Percentiles rank a stretch among this genome's conserved stretches.
phyloP scores from a whole-genome alignment of 345 rosid genomes.

The Eucalyptus cladocalyx region DNA sequence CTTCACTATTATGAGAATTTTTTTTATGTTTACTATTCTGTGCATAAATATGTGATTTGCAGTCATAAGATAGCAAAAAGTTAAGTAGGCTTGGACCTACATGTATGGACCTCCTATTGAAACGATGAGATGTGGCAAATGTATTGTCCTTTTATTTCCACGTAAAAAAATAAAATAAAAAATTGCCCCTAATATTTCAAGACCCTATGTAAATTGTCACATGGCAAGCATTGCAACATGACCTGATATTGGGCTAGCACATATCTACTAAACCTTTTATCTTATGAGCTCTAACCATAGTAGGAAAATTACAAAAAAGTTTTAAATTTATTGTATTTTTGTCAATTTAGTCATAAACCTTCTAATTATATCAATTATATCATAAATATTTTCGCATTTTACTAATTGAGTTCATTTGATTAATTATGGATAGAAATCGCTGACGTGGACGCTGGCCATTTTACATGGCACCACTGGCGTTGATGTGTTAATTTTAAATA shows the following conservation, averaged over 20 bases:
- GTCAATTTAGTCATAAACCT: no score
- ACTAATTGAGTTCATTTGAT: no score
- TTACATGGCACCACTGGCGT: accelerated
- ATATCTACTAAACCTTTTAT: no score
- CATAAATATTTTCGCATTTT: no score
- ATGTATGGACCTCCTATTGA: background rate
- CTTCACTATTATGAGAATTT: background rate
- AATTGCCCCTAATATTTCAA: no score
- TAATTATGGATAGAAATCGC: no score
- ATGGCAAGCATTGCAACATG: background rate
- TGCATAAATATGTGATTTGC: no score
- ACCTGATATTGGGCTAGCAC: background rate
- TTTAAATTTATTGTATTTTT: no score
- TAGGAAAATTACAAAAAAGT: no score
- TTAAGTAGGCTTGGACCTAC: background rate
- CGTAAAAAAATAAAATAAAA: background rate
- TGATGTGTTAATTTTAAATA: no score
- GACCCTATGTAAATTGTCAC: background rate
- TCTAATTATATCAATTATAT: no score
- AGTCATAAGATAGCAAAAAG: background rate
- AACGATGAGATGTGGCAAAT: background rate
- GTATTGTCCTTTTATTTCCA: background rate
- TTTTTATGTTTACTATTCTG: background rate
- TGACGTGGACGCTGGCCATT: no score
- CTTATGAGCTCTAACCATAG: background rate